A percentile compares a stretch with the other conserved stretches of the same genome.
phyloP scores from a whole-genome alignment of 768 basidiomycete species.

The Suillus subalutaceus region DNA sequence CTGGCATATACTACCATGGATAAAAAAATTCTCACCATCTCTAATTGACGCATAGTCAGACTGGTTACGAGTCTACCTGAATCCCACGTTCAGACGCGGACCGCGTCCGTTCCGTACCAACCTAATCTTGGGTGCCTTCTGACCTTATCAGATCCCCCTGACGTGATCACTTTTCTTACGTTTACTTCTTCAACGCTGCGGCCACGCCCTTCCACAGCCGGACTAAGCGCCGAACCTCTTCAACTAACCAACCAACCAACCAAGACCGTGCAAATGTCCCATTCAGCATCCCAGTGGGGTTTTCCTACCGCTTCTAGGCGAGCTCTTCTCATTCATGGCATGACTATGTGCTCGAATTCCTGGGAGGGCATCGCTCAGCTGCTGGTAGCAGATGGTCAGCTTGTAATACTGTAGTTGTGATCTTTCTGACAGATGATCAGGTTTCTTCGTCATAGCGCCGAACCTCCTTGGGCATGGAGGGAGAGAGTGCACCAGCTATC shows the following conservation, averaged over 20 bases:
- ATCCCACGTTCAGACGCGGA: no score
- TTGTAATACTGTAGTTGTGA: not conserved
- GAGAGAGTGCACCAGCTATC: not conserved
- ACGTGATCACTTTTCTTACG: not conserved
- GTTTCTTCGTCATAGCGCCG: slow-evolving; percentile 28
- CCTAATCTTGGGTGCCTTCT: not conserved
- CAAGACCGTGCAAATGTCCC: not conserved
- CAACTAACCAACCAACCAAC: not conserved
- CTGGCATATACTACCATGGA: no score
- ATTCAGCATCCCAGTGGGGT: slow-evolving; percentile 24
- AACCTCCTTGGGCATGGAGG: slow-evolving; percentile 28
- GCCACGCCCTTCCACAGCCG: not conserved
- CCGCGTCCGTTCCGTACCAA: no score
- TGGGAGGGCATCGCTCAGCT: slow-evolving; percentile 18
- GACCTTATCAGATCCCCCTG: not conserved
- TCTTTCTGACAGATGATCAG: slow-evolving; percentile 13
- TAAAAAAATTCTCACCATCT: no score
- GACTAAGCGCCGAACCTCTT: not conserved
- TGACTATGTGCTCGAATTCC: slow-evolving; percentile 21
- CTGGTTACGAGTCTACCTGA: no score
- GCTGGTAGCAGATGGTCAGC: slow-evolving; percentile 21
- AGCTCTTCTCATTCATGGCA: slow-evolving; percentile 25
- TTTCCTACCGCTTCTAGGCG: slow-evolving; percentile 19
- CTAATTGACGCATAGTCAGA: no score
- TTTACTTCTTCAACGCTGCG: not conserved